Conservation (phyloP, 176 grass and related monocot genomes). For the Ananas comosus region DNA sequence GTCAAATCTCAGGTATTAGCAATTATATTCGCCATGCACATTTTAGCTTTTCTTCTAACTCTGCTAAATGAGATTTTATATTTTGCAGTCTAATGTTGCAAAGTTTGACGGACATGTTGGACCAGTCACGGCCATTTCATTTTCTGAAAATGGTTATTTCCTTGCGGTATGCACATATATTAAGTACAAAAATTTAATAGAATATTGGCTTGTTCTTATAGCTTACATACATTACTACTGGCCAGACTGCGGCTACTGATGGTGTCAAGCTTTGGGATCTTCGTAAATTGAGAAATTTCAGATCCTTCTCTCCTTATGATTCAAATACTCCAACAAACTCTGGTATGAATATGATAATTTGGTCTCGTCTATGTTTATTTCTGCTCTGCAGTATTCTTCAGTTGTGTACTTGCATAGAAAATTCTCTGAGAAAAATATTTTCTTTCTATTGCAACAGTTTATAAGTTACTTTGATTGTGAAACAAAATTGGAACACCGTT, state of each 20-base stretch:
- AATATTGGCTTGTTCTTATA: conserved; percentile 17
- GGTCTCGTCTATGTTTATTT: neutral
- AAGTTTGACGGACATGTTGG: conserved; percentile 89
- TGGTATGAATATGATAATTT: conserved; percentile 35
- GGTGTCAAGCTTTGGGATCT: conserved; percentile 99
- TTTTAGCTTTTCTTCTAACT: conserved; percentile 12
- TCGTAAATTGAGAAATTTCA: conserved; percentile 94
- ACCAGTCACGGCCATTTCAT: conserved; percentile 88
- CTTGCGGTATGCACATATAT: conserved; percentile 58
- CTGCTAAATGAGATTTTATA: conserved; percentile 26
- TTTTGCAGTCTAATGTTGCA: conserved; percentile 67
- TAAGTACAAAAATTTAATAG: neutral
- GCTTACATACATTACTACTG: conserved; percentile 1
- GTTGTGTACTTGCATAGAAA: neutral
- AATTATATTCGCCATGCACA: neutral
- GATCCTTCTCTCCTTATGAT: conserved; percentile 91
- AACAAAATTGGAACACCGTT: too few relatives aligned
- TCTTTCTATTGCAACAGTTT: too few relatives aligned
- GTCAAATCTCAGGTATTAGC: conserved; percentile 83
- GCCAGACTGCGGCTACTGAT: conserved; percentile 88
- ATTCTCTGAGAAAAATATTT: neutral
- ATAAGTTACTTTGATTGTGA: too few relatives aligned
- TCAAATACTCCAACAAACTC: conserved; percentile 79
- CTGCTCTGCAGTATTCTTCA: too few relatives aligned
- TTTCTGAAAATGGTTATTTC: conserved; percentile 99